Evolutionary conservation across 2,329 filamentous ascomycete species (phyloP).

Genomic region (Aspergillus caelatus): DNA sequence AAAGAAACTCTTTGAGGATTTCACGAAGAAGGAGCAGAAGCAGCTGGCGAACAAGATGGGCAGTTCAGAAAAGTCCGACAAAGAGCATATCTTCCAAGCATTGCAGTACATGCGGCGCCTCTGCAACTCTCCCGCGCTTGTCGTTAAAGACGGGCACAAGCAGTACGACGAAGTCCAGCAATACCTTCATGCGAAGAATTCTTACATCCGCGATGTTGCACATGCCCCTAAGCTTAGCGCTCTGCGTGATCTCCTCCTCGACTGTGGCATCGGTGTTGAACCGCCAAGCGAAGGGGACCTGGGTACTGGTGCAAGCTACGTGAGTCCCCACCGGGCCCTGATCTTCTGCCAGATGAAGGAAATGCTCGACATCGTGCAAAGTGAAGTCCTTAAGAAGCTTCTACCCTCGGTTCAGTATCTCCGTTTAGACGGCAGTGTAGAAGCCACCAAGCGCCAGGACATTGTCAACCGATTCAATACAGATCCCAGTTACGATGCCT

Average conservation of each 20-base stretch:
- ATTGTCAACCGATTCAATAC: constrained; percentile 99
- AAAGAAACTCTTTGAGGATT: constrained; percentile 93
- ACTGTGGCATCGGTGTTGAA: constrained; percentile 91
- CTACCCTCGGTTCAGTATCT: constrained; percentile 92
- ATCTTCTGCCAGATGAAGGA: constrained; percentile 99
- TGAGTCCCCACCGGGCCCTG: constrained; percentile 92
- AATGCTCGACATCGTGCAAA: constrained; percentile 99
- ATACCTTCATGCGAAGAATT: constrained; percentile 76
- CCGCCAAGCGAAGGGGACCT: constrained; percentile 57
- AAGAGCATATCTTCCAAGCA: constrained; percentile 98
- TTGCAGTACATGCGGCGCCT: constrained; percentile 99
- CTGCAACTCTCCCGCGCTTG: constrained; percentile 94
- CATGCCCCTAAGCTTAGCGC: constrained; percentile 94
- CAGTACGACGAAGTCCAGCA: constrained; percentile 86
- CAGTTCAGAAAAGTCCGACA: constrained; percentile 85
- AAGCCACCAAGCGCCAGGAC: constrained; percentile 90
- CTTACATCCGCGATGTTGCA: constrained; percentile 77
- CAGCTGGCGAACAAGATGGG: constrained; percentile 82
- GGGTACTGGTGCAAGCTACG: constrained; percentile 70
- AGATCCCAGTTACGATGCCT: constrained; percentile 92
- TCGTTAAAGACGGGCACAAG: constrained; percentile 91
- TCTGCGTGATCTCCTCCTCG: constrained; percentile 89
- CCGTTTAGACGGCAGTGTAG: constrained; percentile 90
- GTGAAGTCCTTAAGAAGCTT: constrained; percentile 84
- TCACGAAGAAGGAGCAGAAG: constrained; percentile 89